These are phyloP conservation scores for Lasiodiplodia citricola DNA, from an alignment of 2,329 filamentous ascomycete genomes.

Conservation along the genomic window DNA sequence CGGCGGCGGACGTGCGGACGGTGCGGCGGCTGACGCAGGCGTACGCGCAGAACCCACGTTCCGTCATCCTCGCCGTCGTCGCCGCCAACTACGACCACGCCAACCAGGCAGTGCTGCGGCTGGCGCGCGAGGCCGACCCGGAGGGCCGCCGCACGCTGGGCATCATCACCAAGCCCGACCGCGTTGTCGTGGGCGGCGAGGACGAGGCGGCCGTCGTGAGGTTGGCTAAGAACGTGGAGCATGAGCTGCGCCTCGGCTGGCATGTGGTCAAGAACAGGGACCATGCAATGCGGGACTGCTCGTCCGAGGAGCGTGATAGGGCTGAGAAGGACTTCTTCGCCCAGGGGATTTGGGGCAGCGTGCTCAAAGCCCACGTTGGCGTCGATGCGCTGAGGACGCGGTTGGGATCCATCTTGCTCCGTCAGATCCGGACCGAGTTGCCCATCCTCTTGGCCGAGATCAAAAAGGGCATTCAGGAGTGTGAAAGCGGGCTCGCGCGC, in stretches of 20 bases:
- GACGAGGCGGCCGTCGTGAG: conserved; percentile 50
- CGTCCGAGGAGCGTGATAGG: conserved; percentile 44
- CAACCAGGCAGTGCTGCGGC: conserved; percentile 62
- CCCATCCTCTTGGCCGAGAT: conserved; percentile 40
- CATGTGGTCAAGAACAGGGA: conserved; percentile 59
- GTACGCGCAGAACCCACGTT: conserved; percentile 65
- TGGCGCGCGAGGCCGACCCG: conserved; percentile 55
- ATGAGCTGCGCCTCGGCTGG: conserved; percentile 55
- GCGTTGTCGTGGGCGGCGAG: conserved; percentile 43
- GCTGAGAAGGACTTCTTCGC: conserved; percentile 44
- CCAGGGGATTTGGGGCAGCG: conserved; percentile 35
- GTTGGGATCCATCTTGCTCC: conserved; percentile 49
- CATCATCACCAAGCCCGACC: conserved; percentile 63
- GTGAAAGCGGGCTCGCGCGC: conserved; percentile 41
- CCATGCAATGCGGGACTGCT: conserved; percentile 38
- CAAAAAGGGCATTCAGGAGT: conserved; percentile 51
- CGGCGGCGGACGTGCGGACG: conserved; percentile 39
- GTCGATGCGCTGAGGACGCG: conserved; percentile 54
- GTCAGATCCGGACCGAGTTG: conserved; percentile 36
- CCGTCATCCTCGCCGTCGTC: conserved; percentile 61
- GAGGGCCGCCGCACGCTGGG: conserved; percentile 57
- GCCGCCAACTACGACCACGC: conserved; percentile 54
- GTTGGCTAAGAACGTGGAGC: conserved; percentile 47
- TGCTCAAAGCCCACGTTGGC: conserved; percentile 47
- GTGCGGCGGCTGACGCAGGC: conserved; percentile 47